phyloP scores from a whole-genome alignment of 148 eudicot species.

The Rhododendron mucronatum region DNA sequence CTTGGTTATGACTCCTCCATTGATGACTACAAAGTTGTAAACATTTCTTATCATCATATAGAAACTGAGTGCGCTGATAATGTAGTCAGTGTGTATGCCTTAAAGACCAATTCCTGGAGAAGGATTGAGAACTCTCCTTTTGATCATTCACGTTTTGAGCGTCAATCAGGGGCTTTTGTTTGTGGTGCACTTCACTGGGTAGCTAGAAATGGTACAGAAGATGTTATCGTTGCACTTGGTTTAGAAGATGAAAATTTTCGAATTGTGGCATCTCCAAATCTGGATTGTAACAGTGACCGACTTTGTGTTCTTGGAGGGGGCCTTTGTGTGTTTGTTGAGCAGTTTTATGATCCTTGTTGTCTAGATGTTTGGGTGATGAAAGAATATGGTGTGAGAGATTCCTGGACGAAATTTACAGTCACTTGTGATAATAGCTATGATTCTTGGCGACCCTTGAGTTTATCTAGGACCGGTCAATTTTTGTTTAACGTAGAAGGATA shows the following conservation, averaged over 20 bases:
- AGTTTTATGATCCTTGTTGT: background rate
- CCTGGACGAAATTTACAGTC: background rate
- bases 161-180: background rate
- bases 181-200: conserved; percentile 7
- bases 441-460: background rate
- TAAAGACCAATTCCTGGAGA: conserved; percentile 10
- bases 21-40: background rate
- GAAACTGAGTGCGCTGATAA: background rate
- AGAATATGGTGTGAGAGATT: background rate
- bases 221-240: background rate
- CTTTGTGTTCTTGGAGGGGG: conserved; percentile 1
- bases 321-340: background rate
- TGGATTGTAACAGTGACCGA: too few relatives aligned
- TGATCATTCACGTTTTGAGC: too few relatives aligned
- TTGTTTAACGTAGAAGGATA: background rate
- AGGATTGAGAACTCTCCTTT: background rate
- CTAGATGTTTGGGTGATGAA: conserved; percentile 3
- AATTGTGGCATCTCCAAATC: background rate
- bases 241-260: background rate
- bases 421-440: background rate
- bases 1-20: background rate
- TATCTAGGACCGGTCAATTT: background rate
- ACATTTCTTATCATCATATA: background rate
- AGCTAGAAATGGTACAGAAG: background rate
- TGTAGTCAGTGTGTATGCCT: background rate